These are phyloP conservation scores for Scopulariopsis brevicaulis DNA, from an alignment of 2,329 filamentous ascomycete species.

Conservation along the genomic window DNA sequence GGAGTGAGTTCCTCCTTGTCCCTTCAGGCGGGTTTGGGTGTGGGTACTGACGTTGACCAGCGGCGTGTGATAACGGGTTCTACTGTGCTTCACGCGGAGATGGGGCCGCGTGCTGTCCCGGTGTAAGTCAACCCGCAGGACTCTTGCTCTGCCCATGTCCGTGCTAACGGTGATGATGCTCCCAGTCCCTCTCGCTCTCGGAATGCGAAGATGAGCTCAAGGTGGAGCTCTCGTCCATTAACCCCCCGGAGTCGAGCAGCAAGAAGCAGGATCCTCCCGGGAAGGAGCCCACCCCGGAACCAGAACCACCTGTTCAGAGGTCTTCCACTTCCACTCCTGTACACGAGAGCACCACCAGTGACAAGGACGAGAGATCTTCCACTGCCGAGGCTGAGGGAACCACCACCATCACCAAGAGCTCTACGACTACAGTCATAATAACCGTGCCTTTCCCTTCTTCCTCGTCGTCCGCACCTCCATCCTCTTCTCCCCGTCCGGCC, in stretches of 20 bases:
- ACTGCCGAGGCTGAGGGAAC: neutral
- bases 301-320: neutral
- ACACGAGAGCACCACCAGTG: neutral
- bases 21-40: too few relatives aligned
- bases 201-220: neutral
- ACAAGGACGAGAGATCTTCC: too few relatives aligned
- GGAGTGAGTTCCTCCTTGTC: too few relatives aligned
- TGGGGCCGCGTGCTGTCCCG: too few relatives aligned
- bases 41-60: too few relatives aligned
- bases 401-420: neutral
- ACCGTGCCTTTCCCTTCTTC: neutral
- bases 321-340: neutral
- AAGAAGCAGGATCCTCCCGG: neutral
- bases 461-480: neutral
- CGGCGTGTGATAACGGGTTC: too few relatives aligned
- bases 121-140: too few relatives aligned
- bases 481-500: neutral
- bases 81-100: too few relatives aligned
- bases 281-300: neutral
- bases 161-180: too few relatives aligned
- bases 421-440: neutral
- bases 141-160: too few relatives aligned
- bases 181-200: neutral
- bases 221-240: neutral
- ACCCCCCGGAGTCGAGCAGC: neutral